Percentiles rank a stretch among this genome's conserved stretches.
phyloP scores from a whole-genome alignment of 257 asterid species.

The Nemophila menziesii region DNA sequence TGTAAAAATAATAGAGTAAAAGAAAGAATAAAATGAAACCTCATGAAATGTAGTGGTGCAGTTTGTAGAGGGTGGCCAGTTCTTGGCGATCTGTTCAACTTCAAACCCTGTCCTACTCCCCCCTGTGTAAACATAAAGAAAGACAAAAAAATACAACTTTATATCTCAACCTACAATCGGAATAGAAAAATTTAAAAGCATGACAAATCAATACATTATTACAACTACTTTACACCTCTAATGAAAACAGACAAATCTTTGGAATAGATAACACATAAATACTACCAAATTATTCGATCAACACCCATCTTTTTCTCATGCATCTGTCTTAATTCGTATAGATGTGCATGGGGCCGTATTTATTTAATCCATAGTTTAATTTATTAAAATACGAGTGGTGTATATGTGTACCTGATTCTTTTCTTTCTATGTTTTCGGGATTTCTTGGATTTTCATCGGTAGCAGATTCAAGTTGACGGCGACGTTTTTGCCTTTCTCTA shows the following conservation, averaged over 20 bases:
- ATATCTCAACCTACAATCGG: conserved; percentile 19
- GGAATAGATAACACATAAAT: background rate
- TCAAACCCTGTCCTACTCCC: conserved; percentile 55
- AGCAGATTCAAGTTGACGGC: conserved; percentile 58
- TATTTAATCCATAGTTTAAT: too few species aligned
- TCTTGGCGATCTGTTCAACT: conserved; percentile 68
- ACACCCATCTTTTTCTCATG: background rate
- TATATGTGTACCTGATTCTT: conserved; percentile 26
- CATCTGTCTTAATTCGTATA: too few species aligned
- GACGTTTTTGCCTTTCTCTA: conserved; percentile 77
- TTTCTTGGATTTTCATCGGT: conserved; percentile 18
- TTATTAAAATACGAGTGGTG: too few species aligned
- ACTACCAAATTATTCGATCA: background rate
- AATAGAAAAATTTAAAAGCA: conserved; percentile 8
- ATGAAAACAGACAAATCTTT: conserved; percentile 9
- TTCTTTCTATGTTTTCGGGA: conserved; percentile 17
- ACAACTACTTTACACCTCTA: background rate
- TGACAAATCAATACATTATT: conserved; percentile 10
- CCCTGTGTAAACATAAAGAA: conserved; percentile 32
- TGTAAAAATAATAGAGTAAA: conserved; percentile 8
- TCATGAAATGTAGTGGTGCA: conserved; percentile 41
- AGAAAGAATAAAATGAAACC: conserved; percentile 31
- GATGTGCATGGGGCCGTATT: too few species aligned
- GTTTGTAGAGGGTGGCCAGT: conserved; percentile 66
- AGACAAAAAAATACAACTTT: conserved; percentile 30